Base-by-base conservation (phyloP, 768 basidiomycete species). In the Russula griseocarnosa region DNA sequence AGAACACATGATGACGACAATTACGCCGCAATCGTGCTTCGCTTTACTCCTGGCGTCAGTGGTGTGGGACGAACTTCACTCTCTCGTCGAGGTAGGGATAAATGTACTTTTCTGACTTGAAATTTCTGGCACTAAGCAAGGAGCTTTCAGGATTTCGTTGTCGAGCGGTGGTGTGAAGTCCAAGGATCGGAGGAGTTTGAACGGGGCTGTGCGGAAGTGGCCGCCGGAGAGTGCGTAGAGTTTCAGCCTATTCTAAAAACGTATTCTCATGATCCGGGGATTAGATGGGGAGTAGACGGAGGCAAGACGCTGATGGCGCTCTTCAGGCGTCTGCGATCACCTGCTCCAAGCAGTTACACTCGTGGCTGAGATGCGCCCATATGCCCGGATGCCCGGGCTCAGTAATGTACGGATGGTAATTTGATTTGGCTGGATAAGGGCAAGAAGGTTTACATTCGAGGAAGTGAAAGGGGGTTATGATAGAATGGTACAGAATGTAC, bases 151-250 rank as follows among this genome's bases (percentile, higher is more conserved):
- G 87, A 90, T 70, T 91, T 85, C 64, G 84, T 90, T 26, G 86
- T 90, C 1, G 83, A 86, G n/a, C 82, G 83, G 68, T 90, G 88
- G 87, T 83, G 85, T 49, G 84, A 85, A 61, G 86, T 89, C 9
- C 84, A 83, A 26, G 74, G 76, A 20, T 84, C 82, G 1, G 77
- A 78, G 10, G 86, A 86, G 67, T 88, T 89, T 69, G 87, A 88
- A 71, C 78, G 76, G 66, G 86, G 86, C 69, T 88, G 86, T 69
- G 78, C 83, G 70, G 87, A 88, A 70, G 83, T 89, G 24, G 86
- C 87, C 8, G 81, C 81, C 59, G 87, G 87, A 78, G 87, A 89
- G 86, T 88, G 72, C 73, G 36, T 47, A 18, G 32, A 42, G 34
- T 61, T 47, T 58, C 24, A 20, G 11, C 46, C 44, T 42, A 55